These are phyloP conservation scores for Solanum paucissectum DNA, from an alignment of 257 asterid species.

Conservation along the genomic window DNA sequence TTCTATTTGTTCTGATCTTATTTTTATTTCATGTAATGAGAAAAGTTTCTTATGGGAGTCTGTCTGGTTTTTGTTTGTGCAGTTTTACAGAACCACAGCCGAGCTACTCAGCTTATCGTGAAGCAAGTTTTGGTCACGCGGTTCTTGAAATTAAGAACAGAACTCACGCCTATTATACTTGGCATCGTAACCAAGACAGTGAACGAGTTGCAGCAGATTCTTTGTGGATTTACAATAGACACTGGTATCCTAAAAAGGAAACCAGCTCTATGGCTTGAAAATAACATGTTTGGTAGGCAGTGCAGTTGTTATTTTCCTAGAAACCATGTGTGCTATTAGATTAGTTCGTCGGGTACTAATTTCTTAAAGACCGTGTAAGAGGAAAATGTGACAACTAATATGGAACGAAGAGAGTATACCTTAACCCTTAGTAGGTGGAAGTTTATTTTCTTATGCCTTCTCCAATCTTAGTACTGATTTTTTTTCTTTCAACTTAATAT, in stretches of 20 bases:
- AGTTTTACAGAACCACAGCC: conserved; percentile 43
- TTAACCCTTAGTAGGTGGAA: not conserved
- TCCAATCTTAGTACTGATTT: not conserved
- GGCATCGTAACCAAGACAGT: conserved; percentile 48
- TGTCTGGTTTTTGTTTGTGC: not conserved
- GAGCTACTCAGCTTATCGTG: conserved; percentile 37
- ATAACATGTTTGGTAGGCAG: not conserved
- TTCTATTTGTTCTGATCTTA: not conserved
- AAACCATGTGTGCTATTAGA: not conserved
- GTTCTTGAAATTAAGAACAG: conserved; percentile 41
- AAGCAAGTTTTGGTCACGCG: conserved; percentile 55
- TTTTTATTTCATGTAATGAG: not conserved
- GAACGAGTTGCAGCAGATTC: conserved; percentile 35
- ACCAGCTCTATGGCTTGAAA: not conserved
- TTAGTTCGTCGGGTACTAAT: not conserved
- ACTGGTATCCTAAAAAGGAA: conserved; percentile 30
- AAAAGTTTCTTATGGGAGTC: not conserved
- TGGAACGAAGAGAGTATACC: not conserved
- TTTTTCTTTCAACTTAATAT: not conserved
- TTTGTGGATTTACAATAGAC: conserved; percentile 40
- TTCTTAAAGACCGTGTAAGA: not conserved
- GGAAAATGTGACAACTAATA: not conserved
- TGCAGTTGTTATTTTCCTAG: not conserved
- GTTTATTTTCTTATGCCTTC: not conserved
- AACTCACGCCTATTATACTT: conserved; percentile 39